Conservation (phyloP, 345 rosid species). For the Hypericum perforatum region DNA sequence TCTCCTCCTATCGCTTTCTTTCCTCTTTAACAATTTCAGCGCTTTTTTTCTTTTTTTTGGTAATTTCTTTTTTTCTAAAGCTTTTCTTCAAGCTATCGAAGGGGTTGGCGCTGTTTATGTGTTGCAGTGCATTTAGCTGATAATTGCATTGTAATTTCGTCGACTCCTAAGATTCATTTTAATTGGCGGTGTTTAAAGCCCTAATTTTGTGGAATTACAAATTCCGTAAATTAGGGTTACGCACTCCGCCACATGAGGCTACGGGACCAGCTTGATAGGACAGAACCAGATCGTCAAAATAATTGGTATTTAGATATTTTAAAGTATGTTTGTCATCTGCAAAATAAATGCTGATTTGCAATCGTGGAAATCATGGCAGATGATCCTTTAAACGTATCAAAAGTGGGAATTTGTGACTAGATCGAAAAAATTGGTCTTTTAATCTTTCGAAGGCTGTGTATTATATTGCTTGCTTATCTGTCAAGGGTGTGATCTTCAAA, state of each 20-base stretch:
- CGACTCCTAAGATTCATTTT: conserved; percentile 14
- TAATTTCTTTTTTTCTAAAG: not conserved
- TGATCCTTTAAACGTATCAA: too few species aligned
- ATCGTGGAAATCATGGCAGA: too few species aligned
- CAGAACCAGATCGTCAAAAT: too few species aligned
- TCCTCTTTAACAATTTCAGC: not conserved
- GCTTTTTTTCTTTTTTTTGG: not conserved
- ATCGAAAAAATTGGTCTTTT: too few species aligned
- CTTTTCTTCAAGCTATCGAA: not conserved
- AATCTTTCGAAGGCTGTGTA: too few species aligned
- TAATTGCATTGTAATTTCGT: conserved; percentile 14
- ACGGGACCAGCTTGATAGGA: too few species aligned
- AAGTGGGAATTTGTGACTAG: too few species aligned
- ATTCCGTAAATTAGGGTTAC: conserved; percentile 23
- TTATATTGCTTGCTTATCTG: too few species aligned
- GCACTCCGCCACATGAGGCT: conserved; percentile 28
- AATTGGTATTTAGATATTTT: too few species aligned
- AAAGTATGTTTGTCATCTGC: too few species aligned
- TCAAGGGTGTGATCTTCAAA: too few species aligned
- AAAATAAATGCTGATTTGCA: too few species aligned
- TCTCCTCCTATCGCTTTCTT: not conserved
- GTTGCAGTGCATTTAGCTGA: conserved; percentile 12
- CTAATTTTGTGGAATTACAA: conserved; percentile 10
- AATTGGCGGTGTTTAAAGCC: conserved; percentile 36
- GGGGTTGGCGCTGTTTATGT: conserved; percentile 9